Evolutionary conservation across 2,329 filamentous ascomycete species (phyloP).

Genomic region (Scedosporium minutisporum): DNA sequence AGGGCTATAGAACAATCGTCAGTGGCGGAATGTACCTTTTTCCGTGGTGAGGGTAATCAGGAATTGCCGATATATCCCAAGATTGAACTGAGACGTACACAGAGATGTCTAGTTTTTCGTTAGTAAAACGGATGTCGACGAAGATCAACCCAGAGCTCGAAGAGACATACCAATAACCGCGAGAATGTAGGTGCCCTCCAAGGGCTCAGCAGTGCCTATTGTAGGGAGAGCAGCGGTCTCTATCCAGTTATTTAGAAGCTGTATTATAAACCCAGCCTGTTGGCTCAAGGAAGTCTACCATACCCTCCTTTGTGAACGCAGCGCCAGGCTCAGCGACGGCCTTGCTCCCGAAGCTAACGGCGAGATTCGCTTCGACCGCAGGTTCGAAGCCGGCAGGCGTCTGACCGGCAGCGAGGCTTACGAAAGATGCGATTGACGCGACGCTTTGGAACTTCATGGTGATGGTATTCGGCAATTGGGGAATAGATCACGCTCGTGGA

Average conservation of each 20-base stretch:
- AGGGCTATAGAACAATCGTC: background rate
- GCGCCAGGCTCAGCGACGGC: background rate
- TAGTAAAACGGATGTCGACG: background rate
- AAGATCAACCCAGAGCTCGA: background rate
- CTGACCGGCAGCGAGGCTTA: background rate
- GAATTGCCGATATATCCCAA: background rate
- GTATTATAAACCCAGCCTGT: background rate
- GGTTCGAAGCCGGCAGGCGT: constrained; percentile 3
- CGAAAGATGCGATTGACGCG: background rate
- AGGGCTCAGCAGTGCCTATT: constrained; percentile 2
- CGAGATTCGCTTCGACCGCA: constrained; percentile 3
- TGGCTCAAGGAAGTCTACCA: too few relatives aligned
- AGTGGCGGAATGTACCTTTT: too few relatives aligned
- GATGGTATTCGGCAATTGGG: background rate
- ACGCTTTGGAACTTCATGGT: background rate
- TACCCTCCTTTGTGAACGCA: constrained; percentile 3
- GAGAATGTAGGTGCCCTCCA: constrained; percentile 4
- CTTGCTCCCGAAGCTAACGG: constrained; percentile 1
- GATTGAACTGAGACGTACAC: background rate
- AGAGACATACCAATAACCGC: background rate
- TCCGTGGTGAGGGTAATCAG: background rate
- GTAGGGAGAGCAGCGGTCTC: constrained; percentile 3
- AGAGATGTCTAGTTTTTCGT: background rate
- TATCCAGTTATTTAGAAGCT: background rate
- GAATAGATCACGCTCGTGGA: background rate